Conservation (phyloP, 371 early-diverging fungal genomes). For the Sporodiniella umbellata region DNA sequence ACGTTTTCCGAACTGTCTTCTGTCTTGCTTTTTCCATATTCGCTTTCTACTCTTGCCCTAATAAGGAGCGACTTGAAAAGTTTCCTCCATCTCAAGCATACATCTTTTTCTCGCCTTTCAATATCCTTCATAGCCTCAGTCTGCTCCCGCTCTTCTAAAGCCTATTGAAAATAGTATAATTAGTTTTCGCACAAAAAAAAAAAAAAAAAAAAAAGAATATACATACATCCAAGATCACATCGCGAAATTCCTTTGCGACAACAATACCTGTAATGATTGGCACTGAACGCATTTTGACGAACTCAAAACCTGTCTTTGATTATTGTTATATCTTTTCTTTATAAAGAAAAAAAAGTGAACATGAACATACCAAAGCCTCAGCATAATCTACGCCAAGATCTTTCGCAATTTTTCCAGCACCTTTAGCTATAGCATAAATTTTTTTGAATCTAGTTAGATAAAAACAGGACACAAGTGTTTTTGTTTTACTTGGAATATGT, state of each 20-base stretch:
- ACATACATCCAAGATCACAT: constrained; percentile 61
- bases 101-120: constrained; percentile 49
- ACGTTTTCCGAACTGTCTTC: background rate
- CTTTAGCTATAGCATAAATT: constrained; percentile 28
- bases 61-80: constrained; percentile 54
- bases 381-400: constrained; percentile 77
- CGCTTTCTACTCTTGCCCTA: constrained; percentile 48
- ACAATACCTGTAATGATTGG: constrained; percentile 77
- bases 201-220: no score
- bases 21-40: constrained; percentile 29
- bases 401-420: constrained; percentile 63
- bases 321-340: background rate
- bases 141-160: constrained; percentile 45
- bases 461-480: background rate
- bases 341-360: background rate
- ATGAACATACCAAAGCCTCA: constrained; percentile 66
- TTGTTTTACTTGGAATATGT: constrained; percentile 62
- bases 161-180: constrained; percentile 24
- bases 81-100: constrained; percentile 58
- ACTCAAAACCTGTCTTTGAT: constrained; percentile 70
- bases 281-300: constrained; percentile 56
- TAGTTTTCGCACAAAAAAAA: background rate
- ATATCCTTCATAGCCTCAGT: constrained; percentile 40
- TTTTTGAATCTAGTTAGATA: background rate
- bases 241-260: constrained; percentile 57